These are phyloP conservation scores for Anthoceros angustus DNA, from an alignment of 225 moss, liverwort and hornwort genomes.

Conservation along the genomic window DNA sequence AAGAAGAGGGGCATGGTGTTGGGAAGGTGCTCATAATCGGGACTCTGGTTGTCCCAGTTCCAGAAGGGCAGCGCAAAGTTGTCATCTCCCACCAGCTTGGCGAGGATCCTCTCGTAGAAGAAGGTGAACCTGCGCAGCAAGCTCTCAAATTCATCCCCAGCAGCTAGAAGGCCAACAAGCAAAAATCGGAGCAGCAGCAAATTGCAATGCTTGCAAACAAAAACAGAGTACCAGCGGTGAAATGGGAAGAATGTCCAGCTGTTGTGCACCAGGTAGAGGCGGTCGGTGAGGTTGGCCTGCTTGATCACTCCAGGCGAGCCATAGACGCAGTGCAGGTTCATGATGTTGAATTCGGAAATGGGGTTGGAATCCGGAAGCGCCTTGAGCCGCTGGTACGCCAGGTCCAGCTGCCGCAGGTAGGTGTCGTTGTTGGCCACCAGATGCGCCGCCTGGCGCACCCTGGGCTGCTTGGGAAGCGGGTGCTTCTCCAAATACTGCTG, in stretches of 20 bases:
- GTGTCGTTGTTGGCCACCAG: not conserved
- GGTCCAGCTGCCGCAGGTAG: not conserved
- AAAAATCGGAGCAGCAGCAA: too few relatives aligned
- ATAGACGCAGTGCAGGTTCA: not conserved
- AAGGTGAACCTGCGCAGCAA: not conserved
- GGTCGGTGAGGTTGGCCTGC: not conserved
- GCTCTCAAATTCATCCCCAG: not conserved
- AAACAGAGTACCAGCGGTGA: not conserved
- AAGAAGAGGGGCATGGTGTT: not conserved
- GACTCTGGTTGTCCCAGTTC: conserved; percentile 2
- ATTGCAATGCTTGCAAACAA: too few relatives aligned
- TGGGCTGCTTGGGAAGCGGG: not conserved
- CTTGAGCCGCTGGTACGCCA: not conserved
- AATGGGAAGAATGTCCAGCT: not conserved
- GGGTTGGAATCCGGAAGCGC: not conserved
- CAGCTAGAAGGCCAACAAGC: not conserved
- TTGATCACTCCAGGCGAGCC: not conserved
- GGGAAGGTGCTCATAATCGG: not conserved
- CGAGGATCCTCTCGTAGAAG: not conserved
- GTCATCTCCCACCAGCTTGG: conserved; percentile 2
- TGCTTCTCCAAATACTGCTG: not conserved
- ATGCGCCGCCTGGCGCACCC: not conserved
- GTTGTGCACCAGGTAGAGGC: not conserved
- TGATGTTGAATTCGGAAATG: not conserved
- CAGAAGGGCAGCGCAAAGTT: not conserved